Evolutionary conservation across 164 flowering plant genomes (phyloP), one percentile per base, ranked within the genome.

Genomic region (Santalum album): DNA sequence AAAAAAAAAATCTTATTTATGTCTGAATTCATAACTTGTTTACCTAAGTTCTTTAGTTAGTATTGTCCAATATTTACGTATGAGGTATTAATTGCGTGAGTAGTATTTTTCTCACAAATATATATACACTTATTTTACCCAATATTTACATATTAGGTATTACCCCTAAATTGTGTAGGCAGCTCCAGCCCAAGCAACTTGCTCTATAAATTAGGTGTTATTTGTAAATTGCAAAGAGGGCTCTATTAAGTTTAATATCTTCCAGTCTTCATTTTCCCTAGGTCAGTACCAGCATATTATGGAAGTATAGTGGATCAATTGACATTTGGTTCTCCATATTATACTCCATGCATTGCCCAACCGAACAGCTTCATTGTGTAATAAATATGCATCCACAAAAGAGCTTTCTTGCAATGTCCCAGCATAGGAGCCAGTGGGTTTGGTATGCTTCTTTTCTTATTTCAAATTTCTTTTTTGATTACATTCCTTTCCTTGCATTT

Each of bases 261-360:
- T 6, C 12, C 5, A 9, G 22, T 43, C 4, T 43, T 18, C 1
- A 19, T 42, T 43, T 6, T 57, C 65, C 55, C 48, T 78, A 88
- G 98, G 65, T 77, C 12, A 92, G 94, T 65, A 80, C 78, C 25
- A 88, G 73, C 74, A 75, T 86, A 49, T 42, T 42, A 17, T 6
- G 45, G 10, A 42, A 42, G 45, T 42, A 42, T 18, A 42, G 20
- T 42, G 45, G 45, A 42, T 21, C 45, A n/a, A 18, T 42, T 42
- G 45, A 42, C 12, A 42, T 42, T 17, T 42, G 45, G 45, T 18
- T 42, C 6, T 42, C 45, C 21, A 17, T 42, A 4, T 18, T 42
- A 12, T 42, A 18, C 21, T 6, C 45, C 45, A 42, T 18, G 19
- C 45, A 42, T 18, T 18, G 7, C 45, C 21, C 45, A 42, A 18